phyloP scores from a whole-genome alignment of 345 rosid species.

The Camelina neglecta region DNA sequence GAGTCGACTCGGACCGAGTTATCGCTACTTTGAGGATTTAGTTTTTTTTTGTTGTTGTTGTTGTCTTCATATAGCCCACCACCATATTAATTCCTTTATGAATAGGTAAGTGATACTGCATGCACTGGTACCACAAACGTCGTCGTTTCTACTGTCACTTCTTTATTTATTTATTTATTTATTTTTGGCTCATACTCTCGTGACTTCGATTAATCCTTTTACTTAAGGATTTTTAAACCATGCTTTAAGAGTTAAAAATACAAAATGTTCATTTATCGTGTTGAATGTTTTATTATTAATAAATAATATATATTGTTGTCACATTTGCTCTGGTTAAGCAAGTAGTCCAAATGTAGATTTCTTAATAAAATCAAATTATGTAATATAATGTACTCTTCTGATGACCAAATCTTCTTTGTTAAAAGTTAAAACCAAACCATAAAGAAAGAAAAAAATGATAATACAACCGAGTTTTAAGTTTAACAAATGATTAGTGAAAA shows the following conservation, averaged over 20 bases:
- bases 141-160: not conserved
- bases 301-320: too few species aligned
- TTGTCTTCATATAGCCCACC: not conserved
- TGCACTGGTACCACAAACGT: constrained; percentile 12
- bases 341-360: too few species aligned
- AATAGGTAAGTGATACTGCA: not conserved
- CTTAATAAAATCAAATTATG: too few species aligned
- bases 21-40: not conserved
- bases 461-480: not conserved
- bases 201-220: not conserved
- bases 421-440: too few species aligned
- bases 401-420: too few species aligned
- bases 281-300: too few species aligned
- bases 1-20: constrained; percentile 36
- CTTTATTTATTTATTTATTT: not conserved
- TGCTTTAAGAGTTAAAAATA: too few species aligned
- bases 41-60: not conserved
- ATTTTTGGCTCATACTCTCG: not conserved
- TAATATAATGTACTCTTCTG: too few species aligned
- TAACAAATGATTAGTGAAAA: not conserved
- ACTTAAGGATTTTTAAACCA: too few species aligned
- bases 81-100: not conserved
- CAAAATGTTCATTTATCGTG: too few species aligned
- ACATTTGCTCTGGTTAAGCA: too few species aligned
- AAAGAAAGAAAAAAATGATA: too few species aligned